phyloP scores from a whole-genome alignment of 2,329 filamentous ascomycete genomes.

The Stemphylium beticola region DNA sequence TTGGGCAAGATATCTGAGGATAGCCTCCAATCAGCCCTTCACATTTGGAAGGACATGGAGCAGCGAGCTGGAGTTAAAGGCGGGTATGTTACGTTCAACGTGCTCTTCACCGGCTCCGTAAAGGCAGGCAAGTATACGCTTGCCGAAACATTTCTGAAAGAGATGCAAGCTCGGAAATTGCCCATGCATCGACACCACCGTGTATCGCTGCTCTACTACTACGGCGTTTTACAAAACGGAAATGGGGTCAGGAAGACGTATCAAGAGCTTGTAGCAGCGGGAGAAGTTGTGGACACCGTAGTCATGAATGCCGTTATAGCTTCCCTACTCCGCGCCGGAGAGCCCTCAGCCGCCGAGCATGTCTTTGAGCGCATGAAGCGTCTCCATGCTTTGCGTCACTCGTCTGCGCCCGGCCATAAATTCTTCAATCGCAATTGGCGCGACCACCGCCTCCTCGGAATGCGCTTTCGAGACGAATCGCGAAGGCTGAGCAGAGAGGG shows the following conservation, averaged over 20 bases:
- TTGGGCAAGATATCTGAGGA: conserved; percentile 63
- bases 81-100: conserved; percentile 86
- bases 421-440: conserved; percentile 50
- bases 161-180: conserved; percentile 75
- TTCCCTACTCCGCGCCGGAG: conserved; percentile 76
- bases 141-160: conserved; percentile 81
- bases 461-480: conserved; percentile 55
- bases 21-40: conserved; percentile 72
- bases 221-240: conserved; percentile 76
- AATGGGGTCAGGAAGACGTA: conserved; percentile 79
- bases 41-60: conserved; percentile 92
- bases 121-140: conserved; percentile 84
- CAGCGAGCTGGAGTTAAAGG: conserved; percentile 67
- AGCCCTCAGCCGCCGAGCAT: conserved; percentile 76
- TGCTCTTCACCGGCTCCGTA: conserved; percentile 86
- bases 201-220: conserved; percentile 81
- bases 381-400: conserved; percentile 54
- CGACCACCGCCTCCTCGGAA: conserved; percentile 52
- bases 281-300: conserved; percentile 86
- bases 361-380: conserved; percentile 86
- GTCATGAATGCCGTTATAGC: conserved; percentile 87
- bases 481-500: conserved; percentile 47
- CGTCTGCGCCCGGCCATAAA: conserved; percentile 31
- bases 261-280: conserved; percentile 78
- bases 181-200: conserved; percentile 79